A percentile compares a stretch with the other conserved stretches of the same genome.
Conservation (phyloP, 2,329 filamentous ascomycete genomes). For the Lasiodiplodia citricola region DNA sequence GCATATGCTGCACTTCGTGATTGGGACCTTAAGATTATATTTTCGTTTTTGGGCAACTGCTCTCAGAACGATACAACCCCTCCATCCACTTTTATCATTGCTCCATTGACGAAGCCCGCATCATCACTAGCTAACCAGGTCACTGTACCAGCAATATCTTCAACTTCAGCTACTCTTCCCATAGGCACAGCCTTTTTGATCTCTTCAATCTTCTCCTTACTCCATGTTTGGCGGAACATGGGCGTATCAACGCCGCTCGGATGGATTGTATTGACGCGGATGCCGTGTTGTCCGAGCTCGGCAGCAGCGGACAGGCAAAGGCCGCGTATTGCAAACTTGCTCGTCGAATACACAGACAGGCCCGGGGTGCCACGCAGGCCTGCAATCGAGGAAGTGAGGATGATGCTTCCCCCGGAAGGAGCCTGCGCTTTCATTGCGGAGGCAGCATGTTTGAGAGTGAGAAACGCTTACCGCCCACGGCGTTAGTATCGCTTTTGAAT, state of each 20-base stretch:
- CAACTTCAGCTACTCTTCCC: conserved; percentile 43
- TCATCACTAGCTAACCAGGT: conserved; percentile 47
- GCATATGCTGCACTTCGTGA: too few species aligned
- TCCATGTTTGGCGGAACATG: conserved; percentile 44
- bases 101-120: conserved; percentile 47
- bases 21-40: too few species aligned
- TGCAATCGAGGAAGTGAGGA: conserved; percentile 47
- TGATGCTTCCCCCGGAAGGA: conserved; percentile 43
- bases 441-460: conserved; percentile 45
- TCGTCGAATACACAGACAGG: conserved; percentile 43
- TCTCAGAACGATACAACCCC: conserved; percentile 28
- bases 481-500: neutral
- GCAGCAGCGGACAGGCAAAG: conserved; percentile 46
- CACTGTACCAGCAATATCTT: conserved; percentile 47
- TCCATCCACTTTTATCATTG: conserved; percentile 42
- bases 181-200: conserved; percentile 41
- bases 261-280: conserved; percentile 50
- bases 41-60: neutral
- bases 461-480: conserved; percentile 35
- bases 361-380: conserved; percentile 46
- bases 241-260: conserved; percentile 46
- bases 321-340: conserved; percentile 46
- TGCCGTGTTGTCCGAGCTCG: conserved; percentile 45
- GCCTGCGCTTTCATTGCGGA: conserved; percentile 40
- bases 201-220: conserved; percentile 41